Evolutionary conservation across 139 green algal species (phyloP).

Genomic region (Limnomonas spitsbergensis): DNA sequence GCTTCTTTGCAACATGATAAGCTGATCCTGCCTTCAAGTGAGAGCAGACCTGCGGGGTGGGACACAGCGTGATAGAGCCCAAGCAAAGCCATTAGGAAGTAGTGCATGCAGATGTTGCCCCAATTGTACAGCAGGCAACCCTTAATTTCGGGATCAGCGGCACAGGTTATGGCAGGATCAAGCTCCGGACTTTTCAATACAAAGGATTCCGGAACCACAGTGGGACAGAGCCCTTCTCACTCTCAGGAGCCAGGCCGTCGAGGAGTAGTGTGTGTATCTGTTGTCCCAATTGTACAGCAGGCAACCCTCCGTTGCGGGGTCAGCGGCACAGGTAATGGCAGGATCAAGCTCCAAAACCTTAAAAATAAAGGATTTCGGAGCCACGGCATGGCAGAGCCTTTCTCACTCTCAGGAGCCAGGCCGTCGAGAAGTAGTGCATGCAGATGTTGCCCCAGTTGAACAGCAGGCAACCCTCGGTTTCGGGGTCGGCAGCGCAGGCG

Average conservation of each 20-base stretch:
- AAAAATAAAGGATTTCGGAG: no score
- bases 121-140: constrained; percentile 79
- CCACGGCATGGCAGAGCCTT: no score
- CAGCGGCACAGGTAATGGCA: constrained; percentile 44
- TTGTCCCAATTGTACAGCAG: constrained; percentile 89
- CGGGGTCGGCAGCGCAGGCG: constrained; percentile 57
- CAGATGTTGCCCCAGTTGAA: constrained; percentile 94
- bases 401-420: no score
- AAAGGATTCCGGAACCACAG: no score
- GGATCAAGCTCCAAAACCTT: constrained; percentile 84
- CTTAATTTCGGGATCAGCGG: constrained; percentile 46
- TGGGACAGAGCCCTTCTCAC: no score
- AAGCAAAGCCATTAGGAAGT: no score
- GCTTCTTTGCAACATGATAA: constrained; percentile 92
- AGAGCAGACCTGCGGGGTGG: background rate
- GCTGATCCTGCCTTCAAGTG: constrained; percentile 16
- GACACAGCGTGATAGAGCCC: no score
- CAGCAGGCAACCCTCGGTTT: constrained; percentile 50
- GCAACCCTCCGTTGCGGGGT: constrained; percentile 50
- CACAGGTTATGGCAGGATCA: constrained; percentile 53
- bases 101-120: constrained; percentile 96
- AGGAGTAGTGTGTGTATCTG: constrained; percentile 96
- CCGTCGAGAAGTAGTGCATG: constrained; percentile 88
- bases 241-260: constrained; percentile 71
- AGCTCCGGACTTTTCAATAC: no score